Conservation (phyloP, 805 yeast genomes). For the Metschnikowia lochheadii region DNA sequence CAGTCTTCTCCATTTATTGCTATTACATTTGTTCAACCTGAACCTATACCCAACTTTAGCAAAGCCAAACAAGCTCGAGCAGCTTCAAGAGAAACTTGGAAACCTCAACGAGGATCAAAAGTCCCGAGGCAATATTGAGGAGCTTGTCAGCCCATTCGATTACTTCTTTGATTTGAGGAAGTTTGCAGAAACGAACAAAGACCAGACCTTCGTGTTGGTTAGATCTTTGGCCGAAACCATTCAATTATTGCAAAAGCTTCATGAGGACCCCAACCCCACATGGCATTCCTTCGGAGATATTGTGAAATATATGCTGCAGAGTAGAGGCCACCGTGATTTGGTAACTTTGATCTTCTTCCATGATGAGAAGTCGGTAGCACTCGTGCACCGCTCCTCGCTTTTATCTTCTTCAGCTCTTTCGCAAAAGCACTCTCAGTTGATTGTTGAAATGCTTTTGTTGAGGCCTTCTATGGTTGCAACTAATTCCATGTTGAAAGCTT, state of each 20-base stretch:
- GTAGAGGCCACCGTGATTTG: constrained; percentile 10
- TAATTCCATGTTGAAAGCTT: constrained; percentile 2
- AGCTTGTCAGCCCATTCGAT: constrained; percentile 9
- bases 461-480: constrained; percentile 8
- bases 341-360: constrained; percentile 10
- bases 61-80: neutral
- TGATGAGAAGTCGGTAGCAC: constrained; percentile 6
- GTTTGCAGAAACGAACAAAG: constrained; percentile 1
- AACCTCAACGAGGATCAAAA: neutral
- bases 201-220: neutral
- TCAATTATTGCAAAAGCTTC: constrained; percentile 1
- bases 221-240: neutral
- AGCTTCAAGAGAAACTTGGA: neutral
- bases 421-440: constrained; percentile 7
- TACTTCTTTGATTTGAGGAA: neutral
- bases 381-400: constrained; percentile 8
- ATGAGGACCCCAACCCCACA: constrained; percentile 5
- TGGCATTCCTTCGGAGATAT: constrained; percentile 6
- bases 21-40: constrained; percentile 9
- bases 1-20: constrained; percentile 7
- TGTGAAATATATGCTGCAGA: constrained; percentile 9
- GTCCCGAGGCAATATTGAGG: neutral
- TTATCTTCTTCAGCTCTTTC: constrained; percentile 4
- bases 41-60: neutral
- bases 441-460: constrained; percentile 8